Evolutionary conservation across 208 protist species (phyloP).

Genomic region (Wallacemonas sp.): DNA sequence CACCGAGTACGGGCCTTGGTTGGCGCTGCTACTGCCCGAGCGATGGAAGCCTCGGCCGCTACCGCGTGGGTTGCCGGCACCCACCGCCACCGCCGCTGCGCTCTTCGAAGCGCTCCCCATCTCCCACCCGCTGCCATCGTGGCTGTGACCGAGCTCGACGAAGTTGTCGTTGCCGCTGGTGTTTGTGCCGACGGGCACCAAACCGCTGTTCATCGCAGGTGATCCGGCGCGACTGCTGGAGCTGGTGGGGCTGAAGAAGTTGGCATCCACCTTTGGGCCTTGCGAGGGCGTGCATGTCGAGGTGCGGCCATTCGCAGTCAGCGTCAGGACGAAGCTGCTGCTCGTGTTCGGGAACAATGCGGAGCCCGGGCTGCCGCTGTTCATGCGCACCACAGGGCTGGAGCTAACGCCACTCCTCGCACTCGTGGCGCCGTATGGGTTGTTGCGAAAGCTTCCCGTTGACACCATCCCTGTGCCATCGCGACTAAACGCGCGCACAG

Average conservation of each 20-base stretch:
- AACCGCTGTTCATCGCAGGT: neutral
- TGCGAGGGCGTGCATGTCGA: constrained; percentile 39
- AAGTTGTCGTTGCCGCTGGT: neutral
- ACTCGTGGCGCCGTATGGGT: constrained; percentile 5
- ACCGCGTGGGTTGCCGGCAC: neutral
- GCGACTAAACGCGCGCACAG: neutral
- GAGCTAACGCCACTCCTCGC: neutral
- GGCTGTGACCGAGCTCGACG: neutral
- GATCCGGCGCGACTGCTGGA: constrained; percentile 7
- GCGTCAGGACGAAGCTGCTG: constrained; percentile 29
- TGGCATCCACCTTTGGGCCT: constrained; percentile 25
- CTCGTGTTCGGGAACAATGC: constrained; percentile 31
- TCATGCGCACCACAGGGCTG: neutral
- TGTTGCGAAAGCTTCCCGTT: constrained; percentile 11
- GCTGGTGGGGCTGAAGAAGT: constrained; percentile 25
- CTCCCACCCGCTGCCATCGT: neutral
- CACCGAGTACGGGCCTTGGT: neutral
- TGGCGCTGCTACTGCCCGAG: neutral
- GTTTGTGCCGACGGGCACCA: no score
- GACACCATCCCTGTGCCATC: constrained; percentile 3
- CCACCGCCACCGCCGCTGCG: no score
- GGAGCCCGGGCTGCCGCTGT: constrained; percentile 23
- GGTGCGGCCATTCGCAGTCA: constrained; percentile 22
- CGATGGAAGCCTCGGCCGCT: constrained; percentile 2
- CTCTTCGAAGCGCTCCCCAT: no score